A percentile compares a stretch with the other conserved stretches of the same genome.
These are phyloP conservation scores for Tremella yokohamensis DNA, from an alignment of 768 basidiomycete species.

Conservation along the genomic window DNA sequence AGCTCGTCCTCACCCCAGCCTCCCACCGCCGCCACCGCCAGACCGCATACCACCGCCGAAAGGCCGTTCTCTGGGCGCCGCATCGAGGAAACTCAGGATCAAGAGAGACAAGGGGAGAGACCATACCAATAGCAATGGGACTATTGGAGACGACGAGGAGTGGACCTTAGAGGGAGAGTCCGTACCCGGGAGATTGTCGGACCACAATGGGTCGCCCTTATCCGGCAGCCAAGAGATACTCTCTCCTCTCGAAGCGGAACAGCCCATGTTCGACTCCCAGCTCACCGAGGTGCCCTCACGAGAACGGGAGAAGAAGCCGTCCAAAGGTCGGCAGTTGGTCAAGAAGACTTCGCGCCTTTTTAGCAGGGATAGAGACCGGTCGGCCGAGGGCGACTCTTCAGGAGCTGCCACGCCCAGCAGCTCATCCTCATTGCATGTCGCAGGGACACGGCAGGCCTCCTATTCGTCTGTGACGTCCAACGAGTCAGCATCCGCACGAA, in stretches of 20 bases:
- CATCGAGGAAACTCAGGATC: constrained; percentile 22
- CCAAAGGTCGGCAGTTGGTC: constrained; percentile 30
- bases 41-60: constrained; percentile 24
- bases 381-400: constrained; percentile 2
- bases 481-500: constrained; percentile 16
- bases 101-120: constrained; percentile 18
- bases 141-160: constrained; percentile 23
- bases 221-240: not conserved
- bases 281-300: constrained; percentile 20
- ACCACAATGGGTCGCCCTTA: constrained; percentile 4
- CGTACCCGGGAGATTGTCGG: too few species aligned
- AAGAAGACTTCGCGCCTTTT: constrained; percentile 45
- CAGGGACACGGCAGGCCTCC: constrained; percentile 25
- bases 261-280: constrained; percentile 24
- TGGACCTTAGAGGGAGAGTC: constrained; percentile 34
- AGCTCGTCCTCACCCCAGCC: constrained; percentile 7
- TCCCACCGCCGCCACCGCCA: constrained; percentile 26
- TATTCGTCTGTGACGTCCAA: constrained; percentile 35
- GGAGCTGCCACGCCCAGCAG: constrained; percentile 10
- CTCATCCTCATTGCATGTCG: constrained; percentile 14
- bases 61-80: constrained; percentile 10
- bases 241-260: not conserved
- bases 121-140: constrained; percentile 12
- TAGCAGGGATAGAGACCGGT: constrained; percentile 22
- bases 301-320: constrained; percentile 26